Conservation (phyloP, 352 stramenopile genomes). For the Phytophthora crassamura region DNA sequence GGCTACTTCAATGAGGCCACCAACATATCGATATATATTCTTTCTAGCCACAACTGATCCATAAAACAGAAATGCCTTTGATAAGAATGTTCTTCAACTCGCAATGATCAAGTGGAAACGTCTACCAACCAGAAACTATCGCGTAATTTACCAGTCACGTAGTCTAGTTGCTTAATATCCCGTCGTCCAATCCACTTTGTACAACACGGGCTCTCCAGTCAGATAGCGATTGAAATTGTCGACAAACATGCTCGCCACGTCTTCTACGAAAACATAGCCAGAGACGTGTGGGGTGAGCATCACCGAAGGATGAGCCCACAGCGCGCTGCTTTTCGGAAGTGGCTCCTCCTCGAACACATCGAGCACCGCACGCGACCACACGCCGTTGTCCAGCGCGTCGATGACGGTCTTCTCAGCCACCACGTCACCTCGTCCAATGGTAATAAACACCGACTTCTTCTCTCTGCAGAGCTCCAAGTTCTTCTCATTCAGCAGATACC, state of each 20-base stretch:
- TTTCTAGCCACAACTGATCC: no score
- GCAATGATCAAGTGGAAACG: no score
- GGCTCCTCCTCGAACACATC: constrained; percentile 65
- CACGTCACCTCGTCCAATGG: constrained; percentile 89
- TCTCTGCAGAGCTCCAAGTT: constrained; percentile 52
- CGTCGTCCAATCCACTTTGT: constrained; percentile 41
- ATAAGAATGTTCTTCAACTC: no score
- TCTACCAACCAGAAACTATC: no score
- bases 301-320: constrained; percentile 73
- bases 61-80: no score
- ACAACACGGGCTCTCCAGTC: constrained; percentile 32
- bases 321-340: constrained; percentile 44
- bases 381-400: constrained; percentile 58
- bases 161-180: constrained; percentile 43
- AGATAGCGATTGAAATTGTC: constrained; percentile 57
- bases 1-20: no score
- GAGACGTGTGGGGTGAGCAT: constrained; percentile 84
- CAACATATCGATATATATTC: no score
- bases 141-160: no score
- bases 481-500: constrained; percentile 64
- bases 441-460: constrained; percentile 86
- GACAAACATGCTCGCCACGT: constrained; percentile 81
- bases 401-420: constrained; percentile 68
- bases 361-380: constrained; percentile 63
- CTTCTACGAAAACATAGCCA: constrained; percentile 68